Base-by-base conservation (phyloP, 768 basidiomycete genomes). In the Amanita rimosa region DNA sequence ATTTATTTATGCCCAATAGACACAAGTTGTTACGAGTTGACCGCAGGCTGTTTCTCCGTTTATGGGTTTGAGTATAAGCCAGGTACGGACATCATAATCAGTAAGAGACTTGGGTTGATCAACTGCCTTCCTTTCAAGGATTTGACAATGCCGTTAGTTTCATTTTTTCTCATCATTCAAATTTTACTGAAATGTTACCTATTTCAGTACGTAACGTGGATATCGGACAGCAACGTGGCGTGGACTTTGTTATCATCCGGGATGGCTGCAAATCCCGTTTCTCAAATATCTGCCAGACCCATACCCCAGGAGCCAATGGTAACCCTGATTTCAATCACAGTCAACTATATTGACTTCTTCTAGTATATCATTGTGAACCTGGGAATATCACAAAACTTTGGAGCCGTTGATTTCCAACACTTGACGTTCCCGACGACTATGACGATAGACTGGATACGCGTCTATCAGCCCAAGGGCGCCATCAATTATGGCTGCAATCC, bases 401-500 rank as follows among this genome's bases (percentile, higher is more conserved):
- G 73, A 8, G 42, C 63, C 3, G 79, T 93, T 44, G 83, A 96
- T 65, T 71, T 88, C 44, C 64, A 74, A 14, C 70, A 83, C 51
- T 67, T 95, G 17, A 67, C 65, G 14, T 92, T 89, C 67, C 91
- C 92, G 6, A 63, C 81, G 3, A 68, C 58, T 2, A 82, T 96
- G 87, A 70, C 67, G 42, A 70, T 95, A 36, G 90, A 96, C 60
- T 96, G 84, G 67, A 79, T 97, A 48, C 79, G 94, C 19, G 87
- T 98, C 6, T 98, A 96, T 64, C 94, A 96, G 60, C 78, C 78
- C 2, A 68, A 73, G 58, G 63, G 77, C 53, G 60, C 72, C 26
- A 71, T 78, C 50, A 94, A 92, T 60, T 72, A 90, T 45, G 92
- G 93, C 13, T 97, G 93, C 60, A 82, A 87, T 60, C 93, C 93